phyloP scores from a whole-genome alignment of 2,329 filamentous ascomycete genomes.

The Stachybotrys elegans region DNA sequence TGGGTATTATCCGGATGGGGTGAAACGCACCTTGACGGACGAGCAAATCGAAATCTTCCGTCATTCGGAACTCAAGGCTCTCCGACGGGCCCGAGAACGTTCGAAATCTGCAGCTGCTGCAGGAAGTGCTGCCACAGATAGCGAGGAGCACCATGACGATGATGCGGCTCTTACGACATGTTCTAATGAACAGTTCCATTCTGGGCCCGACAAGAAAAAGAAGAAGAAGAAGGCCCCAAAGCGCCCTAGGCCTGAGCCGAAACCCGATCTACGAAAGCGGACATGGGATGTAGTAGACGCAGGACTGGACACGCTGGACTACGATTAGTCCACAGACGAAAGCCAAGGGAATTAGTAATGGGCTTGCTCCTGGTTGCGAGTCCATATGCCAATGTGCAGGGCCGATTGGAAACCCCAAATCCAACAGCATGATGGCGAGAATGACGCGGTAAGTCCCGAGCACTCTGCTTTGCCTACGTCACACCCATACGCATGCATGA shows the following conservation, averaged over 20 bases:
- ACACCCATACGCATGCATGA: constrained; percentile 55
- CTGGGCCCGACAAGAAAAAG: too few relatives aligned
- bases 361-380: too few relatives aligned
- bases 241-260: constrained; percentile 38
- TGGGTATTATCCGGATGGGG: constrained; percentile 81
- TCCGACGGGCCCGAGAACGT: constrained; percentile 55
- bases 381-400: too few relatives aligned
- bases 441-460: too few relatives aligned
- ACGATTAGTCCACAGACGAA: constrained; percentile 35
- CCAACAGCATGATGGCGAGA: too few relatives aligned
- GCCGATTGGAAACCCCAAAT: too few relatives aligned
- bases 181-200: too few relatives aligned
- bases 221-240: constrained; percentile 34
- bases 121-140: too few relatives aligned
- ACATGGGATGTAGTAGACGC: constrained; percentile 63
- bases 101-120: too few relatives aligned
- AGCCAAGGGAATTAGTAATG: neutral
- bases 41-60: constrained; percentile 88
- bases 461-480: too few relatives aligned
- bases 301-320: constrained; percentile 55
- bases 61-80: constrained; percentile 75
- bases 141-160: too few relatives aligned
- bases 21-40: constrained; percentile 84
- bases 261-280: constrained; percentile 59
- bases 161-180: too few relatives aligned